Base-by-base conservation (phyloP, 106 monocot genomes). In the Dendrobium officinale region DNA sequence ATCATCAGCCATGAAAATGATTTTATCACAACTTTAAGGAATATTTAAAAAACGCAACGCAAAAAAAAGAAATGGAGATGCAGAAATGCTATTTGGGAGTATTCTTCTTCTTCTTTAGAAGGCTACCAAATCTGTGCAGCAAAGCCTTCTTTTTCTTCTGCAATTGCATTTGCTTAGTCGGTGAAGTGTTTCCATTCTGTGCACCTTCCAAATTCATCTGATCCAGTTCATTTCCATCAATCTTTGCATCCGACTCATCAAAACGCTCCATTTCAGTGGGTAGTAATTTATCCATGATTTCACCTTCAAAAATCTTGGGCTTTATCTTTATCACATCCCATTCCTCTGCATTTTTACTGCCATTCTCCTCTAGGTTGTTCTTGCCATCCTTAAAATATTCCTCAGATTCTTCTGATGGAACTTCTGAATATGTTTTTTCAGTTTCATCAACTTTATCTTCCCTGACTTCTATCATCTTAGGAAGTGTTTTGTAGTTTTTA, bases 101-200 rank as follows among this genome's bases (percentile, higher is more conserved):
- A 42, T 49, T 83, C 70, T 70, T 70, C 83, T 70, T 70, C 83
- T 91, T 91, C 82, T 91, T 91, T 77, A 91, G 77, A 44, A 91
- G 77, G 81, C 80, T 84, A 22, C 91, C 86, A 45, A 91, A 87
- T 55, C 85, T 91, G 64, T 75, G 82, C 19, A 91, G 19, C 33
- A 88, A 75, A 5, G 86, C 77, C 80, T 85, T 88, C 84, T 90
- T 93, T 84, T 93, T 90, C 88, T 88, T 88, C 43, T 78, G 77
- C 49, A 78, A 81, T 31, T 81, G 82, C 58, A 75, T 79, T 26
- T 84, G 82, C 70, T 70, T 82, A 18, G 18, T 85, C 1, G 78
- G 83, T 0, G 90, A 77, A 3, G 77, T 70, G 40, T 40, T 77
- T 2, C 87, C 84, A 64, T 87, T 84, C 17, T 83, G 87, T 47